A percentile compares a stretch with the other conserved stretches of the same genome.
phyloP scores from a whole-genome alignment of 2,329 filamentous ascomycete genomes.

The Clarireedia homoeocarpa region DNA sequence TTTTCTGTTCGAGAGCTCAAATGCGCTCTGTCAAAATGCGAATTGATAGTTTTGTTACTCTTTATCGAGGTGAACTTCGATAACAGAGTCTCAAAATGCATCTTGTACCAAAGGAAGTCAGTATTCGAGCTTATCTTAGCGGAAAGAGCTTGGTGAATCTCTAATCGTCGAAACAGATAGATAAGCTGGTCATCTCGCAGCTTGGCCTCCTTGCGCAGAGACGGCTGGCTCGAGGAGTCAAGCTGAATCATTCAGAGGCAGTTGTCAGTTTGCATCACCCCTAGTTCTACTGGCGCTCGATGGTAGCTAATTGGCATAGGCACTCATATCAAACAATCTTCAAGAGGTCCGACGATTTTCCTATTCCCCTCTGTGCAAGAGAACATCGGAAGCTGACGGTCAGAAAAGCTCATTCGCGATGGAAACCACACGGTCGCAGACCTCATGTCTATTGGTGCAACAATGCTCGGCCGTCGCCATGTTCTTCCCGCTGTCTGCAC shows the following conservation, averaged over 20 bases:
- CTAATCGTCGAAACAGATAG: slow-evolving; percentile 51
- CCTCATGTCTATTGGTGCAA: slow-evolving; percentile 85
- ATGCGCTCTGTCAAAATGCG: no score
- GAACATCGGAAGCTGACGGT: slow-evolving; percentile 11
- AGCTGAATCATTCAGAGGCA: slow-evolving; percentile 85
- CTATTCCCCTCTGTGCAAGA: neutral
- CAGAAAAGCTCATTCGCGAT: slow-evolving; percentile 75
- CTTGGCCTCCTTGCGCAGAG: slow-evolving; percentile 81
- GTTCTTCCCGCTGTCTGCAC: slow-evolving; percentile 75
- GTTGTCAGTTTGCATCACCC: slow-evolving; percentile 44
- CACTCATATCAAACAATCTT: slow-evolving; percentile 77
- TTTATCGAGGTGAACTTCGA: neutral
- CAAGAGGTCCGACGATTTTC: slow-evolving; percentile 55
- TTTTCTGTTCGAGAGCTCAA: no score
- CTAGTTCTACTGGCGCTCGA: neutral
- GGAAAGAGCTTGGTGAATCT: neutral
- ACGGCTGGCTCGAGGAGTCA: slow-evolving; percentile 78
- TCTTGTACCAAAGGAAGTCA: slow-evolving; percentile 42
- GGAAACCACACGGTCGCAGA: slow-evolving; percentile 85
- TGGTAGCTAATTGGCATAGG: slow-evolving; percentile 36
- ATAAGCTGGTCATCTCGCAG: slow-evolving; percentile 92
- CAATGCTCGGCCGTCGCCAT: slow-evolving; percentile 88
- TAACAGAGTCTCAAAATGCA: slow-evolving; percentile 31
- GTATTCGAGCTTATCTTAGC: slow-evolving; percentile 15
- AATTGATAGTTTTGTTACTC: no score